Evolutionary conservation across 768 basidiomycete species (phyloP).

Genomic region (Suillus cothurnatus): DNA sequence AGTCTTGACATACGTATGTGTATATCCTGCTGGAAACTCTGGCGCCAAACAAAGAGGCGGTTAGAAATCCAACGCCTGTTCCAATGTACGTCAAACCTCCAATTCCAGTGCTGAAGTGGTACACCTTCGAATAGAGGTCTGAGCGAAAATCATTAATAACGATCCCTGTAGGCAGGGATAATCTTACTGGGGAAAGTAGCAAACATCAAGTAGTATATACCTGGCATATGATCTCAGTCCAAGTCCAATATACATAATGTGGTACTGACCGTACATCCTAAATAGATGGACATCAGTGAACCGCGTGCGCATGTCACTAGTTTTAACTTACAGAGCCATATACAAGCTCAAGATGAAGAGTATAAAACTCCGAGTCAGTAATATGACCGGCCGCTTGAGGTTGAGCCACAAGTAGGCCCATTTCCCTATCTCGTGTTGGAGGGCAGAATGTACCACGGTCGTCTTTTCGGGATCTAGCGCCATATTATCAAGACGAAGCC

Average conservation of each 20-base stretch:
- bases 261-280: slow-evolving; percentile 57
- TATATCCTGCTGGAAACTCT: slow-evolving; percentile 50
- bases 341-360: slow-evolving; percentile 75
- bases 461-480: slow-evolving; percentile 50
- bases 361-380: slow-evolving; percentile 63
- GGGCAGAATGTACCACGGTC: slow-evolving; percentile 29
- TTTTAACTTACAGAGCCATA: slow-evolving; percentile 63
- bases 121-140: slow-evolving; percentile 49
- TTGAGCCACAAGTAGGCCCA: slow-evolving; percentile 56
- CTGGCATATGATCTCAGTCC: slow-evolving; percentile 13
- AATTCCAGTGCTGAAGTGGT: slow-evolving; percentile 53
- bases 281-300: not conserved
- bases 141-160: slow-evolving; percentile 10
- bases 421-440: slow-evolving; percentile 28
- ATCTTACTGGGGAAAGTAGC: slow-evolving; percentile 62
- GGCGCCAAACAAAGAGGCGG: slow-evolving; percentile 52
- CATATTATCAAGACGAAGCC: slow-evolving; percentile 43
- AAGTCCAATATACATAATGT: not conserved
- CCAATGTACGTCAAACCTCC: slow-evolving; percentile 57
- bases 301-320: not conserved
- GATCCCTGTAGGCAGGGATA: not conserved
- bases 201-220: slow-evolving; percentile 76
- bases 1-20: slow-evolving; percentile 39
- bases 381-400: slow-evolving; percentile 57
- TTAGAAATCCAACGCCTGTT: slow-evolving; percentile 56